Percentiles rank a stretch among this genome's conserved stretches.
These are phyloP conservation scores for Penicillium corylophilum DNA, from an alignment of 2,329 filamentous ascomycete species.

Conservation along the genomic window DNA sequence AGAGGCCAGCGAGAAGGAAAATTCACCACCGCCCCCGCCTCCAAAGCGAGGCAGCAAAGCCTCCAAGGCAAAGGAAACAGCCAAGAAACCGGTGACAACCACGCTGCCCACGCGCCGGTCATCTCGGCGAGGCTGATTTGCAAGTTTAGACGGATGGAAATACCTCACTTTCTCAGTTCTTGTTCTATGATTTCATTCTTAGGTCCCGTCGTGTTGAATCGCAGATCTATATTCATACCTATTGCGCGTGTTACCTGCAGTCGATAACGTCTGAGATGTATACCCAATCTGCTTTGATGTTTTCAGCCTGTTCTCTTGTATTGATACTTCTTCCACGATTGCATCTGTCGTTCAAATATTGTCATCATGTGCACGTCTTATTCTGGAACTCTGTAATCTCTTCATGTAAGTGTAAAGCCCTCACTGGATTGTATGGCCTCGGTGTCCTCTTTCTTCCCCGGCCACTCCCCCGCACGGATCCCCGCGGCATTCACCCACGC, in stretches of 20 bases:
- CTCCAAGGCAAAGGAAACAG: conserved; percentile 3
- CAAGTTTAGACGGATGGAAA: neutral
- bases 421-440: too few species aligned
- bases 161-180: neutral
- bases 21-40: conserved; percentile 15
- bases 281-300: conserved; percentile 21
- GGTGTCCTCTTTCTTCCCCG: too few species aligned
- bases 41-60: conserved; percentile 14
- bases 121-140: conserved; percentile 19
- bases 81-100: conserved; percentile 14
- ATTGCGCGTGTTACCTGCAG: conserved; percentile 9
- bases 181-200: conserved; percentile 2
- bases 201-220: neutral
- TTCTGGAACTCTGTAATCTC: neutral
- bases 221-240: conserved; percentile 2
- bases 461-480: too few species aligned
- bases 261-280: conserved; percentile 21
- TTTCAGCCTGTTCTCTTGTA: neutral
- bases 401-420: too few species aligned
- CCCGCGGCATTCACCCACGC: too few species aligned
- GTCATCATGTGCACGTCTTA: neutral
- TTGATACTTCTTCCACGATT: neutral
- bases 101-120: conserved; percentile 23
- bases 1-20: conserved; percentile 22
- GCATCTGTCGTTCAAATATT: neutral